Conservation (phyloP, 2,329 filamentous ascomycete species). For the Fusarium oligoseptatum region DNA sequence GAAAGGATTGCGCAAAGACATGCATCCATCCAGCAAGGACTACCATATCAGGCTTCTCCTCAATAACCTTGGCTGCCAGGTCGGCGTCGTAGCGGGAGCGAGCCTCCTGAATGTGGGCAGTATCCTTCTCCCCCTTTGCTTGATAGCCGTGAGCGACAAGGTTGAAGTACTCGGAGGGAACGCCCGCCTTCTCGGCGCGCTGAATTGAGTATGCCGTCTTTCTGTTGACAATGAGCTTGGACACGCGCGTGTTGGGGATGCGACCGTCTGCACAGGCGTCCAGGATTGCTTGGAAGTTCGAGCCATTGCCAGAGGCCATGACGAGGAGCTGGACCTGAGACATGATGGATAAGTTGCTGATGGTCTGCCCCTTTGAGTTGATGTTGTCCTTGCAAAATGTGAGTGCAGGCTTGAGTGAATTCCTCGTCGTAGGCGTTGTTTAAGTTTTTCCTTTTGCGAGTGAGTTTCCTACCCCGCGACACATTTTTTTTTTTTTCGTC, state of each 20-base stretch:
- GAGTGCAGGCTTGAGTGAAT: neutral
- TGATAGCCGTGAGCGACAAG: conserved; percentile 78
- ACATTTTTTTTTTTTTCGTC: neutral
- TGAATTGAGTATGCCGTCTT: conserved; percentile 60
- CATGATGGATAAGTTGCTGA: conserved; percentile 41
- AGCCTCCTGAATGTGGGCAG: conserved; percentile 65
- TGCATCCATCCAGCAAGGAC: conserved; percentile 91
- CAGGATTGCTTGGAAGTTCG: conserved; percentile 82
- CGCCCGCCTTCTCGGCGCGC: conserved; percentile 60
- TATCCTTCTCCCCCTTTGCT: conserved; percentile 69
- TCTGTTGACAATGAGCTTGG: conserved; percentile 63
- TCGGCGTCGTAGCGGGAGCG: conserved; percentile 81
- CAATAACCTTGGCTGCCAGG: conserved; percentile 75
- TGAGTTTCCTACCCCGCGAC: conserved; percentile 12
- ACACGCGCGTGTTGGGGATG: conserved; percentile 59
- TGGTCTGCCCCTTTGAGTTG: neutral
- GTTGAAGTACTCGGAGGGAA: conserved; percentile 83
- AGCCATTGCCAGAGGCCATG: conserved; percentile 80
- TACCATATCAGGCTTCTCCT: conserved; percentile 76
- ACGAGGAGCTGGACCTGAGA: conserved; percentile 67
- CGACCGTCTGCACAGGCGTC: conserved; percentile 58
- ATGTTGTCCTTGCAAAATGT: neutral
- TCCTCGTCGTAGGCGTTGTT: neutral
- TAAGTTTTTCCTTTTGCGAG: conserved; percentile 1
- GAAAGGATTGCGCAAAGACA: conserved; percentile 77